Percentiles rank a stretch among this genome's conserved stretches.
phyloP scores from a whole-genome alignment of 2,329 filamentous ascomycete genomes.

The Talaromyces sp. region DNA sequence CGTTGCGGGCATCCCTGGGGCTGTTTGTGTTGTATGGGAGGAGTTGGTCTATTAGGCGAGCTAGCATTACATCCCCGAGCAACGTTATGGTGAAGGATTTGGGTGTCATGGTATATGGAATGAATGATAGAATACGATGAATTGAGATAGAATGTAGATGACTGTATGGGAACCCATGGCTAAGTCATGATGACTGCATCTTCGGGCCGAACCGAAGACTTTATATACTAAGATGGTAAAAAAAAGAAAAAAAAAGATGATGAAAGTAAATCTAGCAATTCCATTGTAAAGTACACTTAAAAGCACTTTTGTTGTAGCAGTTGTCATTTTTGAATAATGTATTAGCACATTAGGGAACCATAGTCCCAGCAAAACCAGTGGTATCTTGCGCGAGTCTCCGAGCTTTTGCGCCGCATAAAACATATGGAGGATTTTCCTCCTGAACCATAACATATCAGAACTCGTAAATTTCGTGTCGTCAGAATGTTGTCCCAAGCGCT shows the following conservation, averaged over 20 bases:
- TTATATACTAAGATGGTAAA: background rate
- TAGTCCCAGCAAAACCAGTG: conserved; percentile 22
- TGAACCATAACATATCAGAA: conserved; percentile 14
- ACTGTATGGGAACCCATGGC: no score
- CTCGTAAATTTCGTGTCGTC: conserved; percentile 27
- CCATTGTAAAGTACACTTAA: conserved; percentile 21
- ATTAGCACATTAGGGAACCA: conserved; percentile 20
- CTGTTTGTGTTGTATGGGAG: conserved; percentile 36
- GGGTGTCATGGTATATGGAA: background rate
- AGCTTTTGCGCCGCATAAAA: conserved; percentile 23
- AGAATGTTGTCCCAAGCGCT: background rate
- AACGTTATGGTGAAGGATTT: conserved; percentile 33
- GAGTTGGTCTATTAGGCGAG: conserved; percentile 45
- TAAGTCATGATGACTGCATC: conserved; percentile 19
- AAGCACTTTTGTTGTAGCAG: conserved; percentile 9
- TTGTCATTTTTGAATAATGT: conserved; percentile 1
- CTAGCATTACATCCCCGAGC: conserved; percentile 47
- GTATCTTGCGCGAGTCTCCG: conserved; percentile 26
- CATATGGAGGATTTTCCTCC: conserved; percentile 7
- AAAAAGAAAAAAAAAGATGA: background rate
- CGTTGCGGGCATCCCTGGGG: conserved; percentile 23
- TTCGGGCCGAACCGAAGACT: background rate
- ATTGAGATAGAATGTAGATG: no score
- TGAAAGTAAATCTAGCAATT: conserved; percentile 10
- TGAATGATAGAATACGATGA: background rate